These are phyloP conservation scores for Cucurbita maxima DNA, from an alignment of 306 rosid genomes.

Conservation along the genomic window DNA sequence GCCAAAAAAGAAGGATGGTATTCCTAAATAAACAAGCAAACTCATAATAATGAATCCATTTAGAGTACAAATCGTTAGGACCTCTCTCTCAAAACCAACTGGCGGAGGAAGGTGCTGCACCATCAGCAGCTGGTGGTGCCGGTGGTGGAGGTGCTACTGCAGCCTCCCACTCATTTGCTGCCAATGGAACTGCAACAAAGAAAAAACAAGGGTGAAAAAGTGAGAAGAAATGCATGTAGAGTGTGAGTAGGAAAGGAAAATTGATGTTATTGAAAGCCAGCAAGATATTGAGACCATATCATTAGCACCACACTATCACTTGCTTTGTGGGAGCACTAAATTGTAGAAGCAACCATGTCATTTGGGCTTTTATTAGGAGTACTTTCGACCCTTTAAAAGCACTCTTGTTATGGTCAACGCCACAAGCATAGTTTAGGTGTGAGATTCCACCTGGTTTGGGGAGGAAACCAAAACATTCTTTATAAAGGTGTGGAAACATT, in stretches of 20 bases:
- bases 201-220: not conserved
- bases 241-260: not conserved
- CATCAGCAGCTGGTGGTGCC: not conserved
- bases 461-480: no score
- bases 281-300: not conserved
- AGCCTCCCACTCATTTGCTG: conserved; percentile 23
- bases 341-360: no score
- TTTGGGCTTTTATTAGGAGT: no score
- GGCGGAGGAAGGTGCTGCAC: not conserved
- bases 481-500: no score
- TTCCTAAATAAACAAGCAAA: not conserved
- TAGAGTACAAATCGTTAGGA: not conserved
- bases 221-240: not conserved
- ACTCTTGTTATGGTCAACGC: not conserved
- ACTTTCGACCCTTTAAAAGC: not conserved
- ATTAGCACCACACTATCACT: not conserved
- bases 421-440: not conserved
- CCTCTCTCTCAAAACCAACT: conserved; percentile 13
- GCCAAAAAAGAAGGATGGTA: not conserved
- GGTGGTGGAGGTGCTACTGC: conserved; percentile 12
- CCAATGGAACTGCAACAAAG: not conserved
- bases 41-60: not conserved
- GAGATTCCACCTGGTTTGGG: no score
- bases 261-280: no score
- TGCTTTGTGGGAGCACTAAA: not conserved